Conservation (phyloP, 2,329 filamentous ascomycete species). For the Xylariaceae sp. region DNA sequence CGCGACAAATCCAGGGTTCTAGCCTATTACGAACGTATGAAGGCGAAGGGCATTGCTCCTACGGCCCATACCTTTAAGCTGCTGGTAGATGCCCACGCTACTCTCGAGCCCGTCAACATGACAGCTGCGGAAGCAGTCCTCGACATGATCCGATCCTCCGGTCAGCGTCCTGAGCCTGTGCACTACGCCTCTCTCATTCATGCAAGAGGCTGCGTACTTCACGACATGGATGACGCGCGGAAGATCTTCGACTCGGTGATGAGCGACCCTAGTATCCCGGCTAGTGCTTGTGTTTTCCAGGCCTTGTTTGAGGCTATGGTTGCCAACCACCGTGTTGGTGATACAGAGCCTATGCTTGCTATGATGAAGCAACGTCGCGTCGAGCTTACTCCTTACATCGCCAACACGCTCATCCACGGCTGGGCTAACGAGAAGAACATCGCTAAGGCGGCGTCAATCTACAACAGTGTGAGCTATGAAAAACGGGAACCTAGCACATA, state of each 20-base stretch:
- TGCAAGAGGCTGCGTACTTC: conserved; percentile 87
- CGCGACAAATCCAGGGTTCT: conserved; percentile 91
- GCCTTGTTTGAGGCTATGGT: conserved; percentile 97
- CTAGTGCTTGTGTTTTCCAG: conserved; percentile 87
- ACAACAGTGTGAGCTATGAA: conserved; percentile 66
- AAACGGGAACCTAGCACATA: conserved; percentile 96
- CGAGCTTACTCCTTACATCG: conserved; percentile 93
- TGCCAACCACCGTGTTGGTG: conserved; percentile 78
- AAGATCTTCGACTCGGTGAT: conserved; percentile 78
- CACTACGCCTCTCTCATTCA: conserved; percentile 96
- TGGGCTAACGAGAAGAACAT: conserved; percentile 86
- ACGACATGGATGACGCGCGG: conserved; percentile 81
- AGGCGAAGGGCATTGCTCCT: conserved; percentile 75
- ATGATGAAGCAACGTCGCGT: conserved; percentile 71
- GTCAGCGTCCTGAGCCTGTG: conserved; percentile 77
- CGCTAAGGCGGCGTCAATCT: conserved; percentile 69
- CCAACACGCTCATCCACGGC: conserved; percentile 95
- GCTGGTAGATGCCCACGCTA: conserved; percentile 90
- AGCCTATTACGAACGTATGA: conserved; percentile 93
- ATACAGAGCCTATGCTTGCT: conserved; percentile 66
- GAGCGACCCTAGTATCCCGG: conserved; percentile 57
- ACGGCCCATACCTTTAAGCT: conserved; percentile 98
- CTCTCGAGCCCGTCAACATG: conserved; percentile 87
- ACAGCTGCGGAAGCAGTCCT: conserved; percentile 78
- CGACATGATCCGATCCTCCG: conserved; percentile 66